Base-by-base conservation (phyloP, 805 yeast genomes). In the Metschnikowia kunwiensis region DNA sequence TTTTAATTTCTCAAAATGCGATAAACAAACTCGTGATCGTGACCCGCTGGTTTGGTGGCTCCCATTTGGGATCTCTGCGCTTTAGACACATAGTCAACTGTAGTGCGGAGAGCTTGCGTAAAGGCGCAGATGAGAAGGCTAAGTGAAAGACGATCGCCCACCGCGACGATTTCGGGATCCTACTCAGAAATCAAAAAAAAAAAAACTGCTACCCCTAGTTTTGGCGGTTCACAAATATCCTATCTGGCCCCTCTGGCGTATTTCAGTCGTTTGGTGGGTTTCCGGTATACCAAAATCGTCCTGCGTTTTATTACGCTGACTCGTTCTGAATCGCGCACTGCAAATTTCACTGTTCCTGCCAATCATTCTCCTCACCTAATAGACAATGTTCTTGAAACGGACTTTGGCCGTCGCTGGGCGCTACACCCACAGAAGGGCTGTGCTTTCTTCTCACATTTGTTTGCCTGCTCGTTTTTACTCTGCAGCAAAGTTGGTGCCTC, bases 21-120 rank as follows among this genome's bases (percentile, higher is more conserved):
- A 57, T 69, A 4, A 80, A 82, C 51, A 72, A 78, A 0, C 49
- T 85, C 12, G 72, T 85, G 1, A 78, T 85, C 18, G 93, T 82
- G 0, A 75, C 85, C 0, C 55, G 95, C 42, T 85, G 94, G 95
- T 82, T 82, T 52, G 91, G 91, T 1, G 94, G 95, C 0, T 68
- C 70, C 0, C 85, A 84, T 4, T 53, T 86, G 26, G 95, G 95
- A 0, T 70, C 86, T 4, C 70, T 77, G 16, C 58, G 95, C 36
- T 86, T 85, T 51, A 67, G 85, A 40, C 80, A 78, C 47, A 84
- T 86, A 5, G 70, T 77, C 31, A 67, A 71, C 17, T 75, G 73
- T 10, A 81, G 79, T 0, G 60, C 65, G 11, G 79, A 77, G 38
- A 74, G 80, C 25, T 49, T 80, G 20, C 50, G 53, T 13, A 35